Percentiles rank a stretch among this genome's conserved stretches.
phyloP scores from a whole-genome alignment of 306 rosid genomes.

The Quercus agrifolia region DNA sequence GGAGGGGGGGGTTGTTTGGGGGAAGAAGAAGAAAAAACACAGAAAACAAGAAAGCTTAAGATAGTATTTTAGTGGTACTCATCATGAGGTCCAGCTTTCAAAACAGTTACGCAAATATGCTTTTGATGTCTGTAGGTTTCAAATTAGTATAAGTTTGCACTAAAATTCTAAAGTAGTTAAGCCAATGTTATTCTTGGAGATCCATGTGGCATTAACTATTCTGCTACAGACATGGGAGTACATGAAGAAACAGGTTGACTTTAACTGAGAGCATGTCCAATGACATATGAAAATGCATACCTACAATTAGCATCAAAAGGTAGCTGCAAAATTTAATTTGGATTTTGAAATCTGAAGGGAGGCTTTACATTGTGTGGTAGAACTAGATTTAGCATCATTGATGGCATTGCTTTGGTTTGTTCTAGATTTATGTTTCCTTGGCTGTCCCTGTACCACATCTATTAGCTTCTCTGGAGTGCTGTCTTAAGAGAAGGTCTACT shows the following conservation, averaged over 20 bases:
- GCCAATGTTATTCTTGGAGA: not conserved
- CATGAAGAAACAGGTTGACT: not conserved
- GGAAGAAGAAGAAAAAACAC: not conserved
- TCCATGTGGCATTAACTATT: not conserved
- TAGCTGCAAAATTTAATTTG: not conserved
- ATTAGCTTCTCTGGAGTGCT: not conserved
- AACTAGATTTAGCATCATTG: not conserved
- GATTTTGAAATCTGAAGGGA: slow-evolving; percentile 1
- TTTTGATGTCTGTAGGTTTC: not conserved
- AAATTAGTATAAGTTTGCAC: not conserved
- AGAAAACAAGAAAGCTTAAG: not conserved
- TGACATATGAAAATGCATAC: not conserved
- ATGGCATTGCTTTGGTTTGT: not conserved
- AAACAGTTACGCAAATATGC: not conserved
- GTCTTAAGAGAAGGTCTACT: not conserved
- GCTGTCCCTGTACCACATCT: not conserved
- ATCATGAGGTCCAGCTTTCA: not conserved
- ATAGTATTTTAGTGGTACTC: not conserved
- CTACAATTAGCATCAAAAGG: not conserved
- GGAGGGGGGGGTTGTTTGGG: no score
- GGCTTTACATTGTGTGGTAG: not conserved
- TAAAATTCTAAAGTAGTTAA: not conserved
- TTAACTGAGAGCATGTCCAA: not conserved
- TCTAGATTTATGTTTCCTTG: not conserved
- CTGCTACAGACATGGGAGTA: not conserved